Evolutionary conservation across 441 rosid species (phyloP).

Genomic region (Croton setiger): DNA sequence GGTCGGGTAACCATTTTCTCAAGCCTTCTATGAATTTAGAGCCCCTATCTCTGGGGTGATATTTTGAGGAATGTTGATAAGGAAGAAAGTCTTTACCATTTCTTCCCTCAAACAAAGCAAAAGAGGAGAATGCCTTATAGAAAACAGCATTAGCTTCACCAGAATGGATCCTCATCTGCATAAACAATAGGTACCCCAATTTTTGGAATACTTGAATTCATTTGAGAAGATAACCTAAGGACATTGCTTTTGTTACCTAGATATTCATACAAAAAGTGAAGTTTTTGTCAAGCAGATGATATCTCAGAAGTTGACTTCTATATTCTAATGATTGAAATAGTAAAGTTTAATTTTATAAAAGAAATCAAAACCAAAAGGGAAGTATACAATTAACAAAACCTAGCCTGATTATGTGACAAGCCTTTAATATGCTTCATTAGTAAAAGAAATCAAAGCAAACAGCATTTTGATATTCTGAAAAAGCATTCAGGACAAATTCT

Average conservation of each 20-base stretch:
- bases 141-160: constrained; percentile 51
- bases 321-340: neutral
- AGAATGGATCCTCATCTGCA: constrained; percentile 56
- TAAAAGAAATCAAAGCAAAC: neutral
- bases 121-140: constrained; percentile 54
- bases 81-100: constrained; percentile 39
- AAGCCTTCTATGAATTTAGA: constrained; percentile 41
- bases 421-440: neutral
- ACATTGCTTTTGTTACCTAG: neutral
- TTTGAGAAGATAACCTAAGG: neutral
- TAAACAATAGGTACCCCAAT: constrained; percentile 1
- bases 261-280: neutral
- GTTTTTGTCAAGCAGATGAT: neutral
- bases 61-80: constrained; percentile 57
- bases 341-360: neutral
- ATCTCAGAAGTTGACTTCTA: neutral
- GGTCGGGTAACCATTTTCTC: constrained; percentile 42
- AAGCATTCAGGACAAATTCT: neutral
- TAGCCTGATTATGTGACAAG: neutral
- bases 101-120: constrained; percentile 55
- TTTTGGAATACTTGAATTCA: constrained; percentile 8
- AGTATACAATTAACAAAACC: neutral
- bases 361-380: neutral
- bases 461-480: neutral
- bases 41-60: constrained; percentile 39